Percentiles rank a stretch among this genome's conserved stretches.
Evolutionary conservation across 2,329 filamentous ascomycete species (phyloP).

Genomic region (Aspergillus alliaceus): DNA sequence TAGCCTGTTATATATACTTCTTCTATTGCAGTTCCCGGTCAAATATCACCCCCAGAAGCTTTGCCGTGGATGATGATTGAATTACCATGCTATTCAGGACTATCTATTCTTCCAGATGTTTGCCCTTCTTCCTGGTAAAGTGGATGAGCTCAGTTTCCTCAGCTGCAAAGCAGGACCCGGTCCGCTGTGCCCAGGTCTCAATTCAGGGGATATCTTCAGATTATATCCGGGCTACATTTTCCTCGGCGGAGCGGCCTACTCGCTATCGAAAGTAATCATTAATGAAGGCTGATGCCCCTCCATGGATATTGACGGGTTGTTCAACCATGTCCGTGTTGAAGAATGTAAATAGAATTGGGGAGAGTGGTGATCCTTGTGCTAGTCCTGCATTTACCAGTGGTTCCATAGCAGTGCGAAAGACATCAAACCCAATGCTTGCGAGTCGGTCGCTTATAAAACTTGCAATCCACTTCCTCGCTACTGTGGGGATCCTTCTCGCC

Average conservation of each 20-base stretch:
- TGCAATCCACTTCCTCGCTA: constrained; percentile 11
- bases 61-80: constrained; percentile 16
- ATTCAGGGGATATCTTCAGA: constrained; percentile 27
- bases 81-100: constrained; percentile 15
- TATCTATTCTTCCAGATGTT: constrained; percentile 14
- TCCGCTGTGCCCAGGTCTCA: constrained; percentile 23
- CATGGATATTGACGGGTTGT: constrained; percentile 14
- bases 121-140: constrained; percentile 21
- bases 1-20: constrained; percentile 20
- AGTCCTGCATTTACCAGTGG: constrained; percentile 13
- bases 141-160: constrained; percentile 33
- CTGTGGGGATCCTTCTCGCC: not conserved
- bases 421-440: constrained; percentile 18
- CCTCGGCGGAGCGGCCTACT: constrained; percentile 21
- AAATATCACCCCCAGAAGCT: constrained; percentile 27
- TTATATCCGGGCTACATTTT: constrained; percentile 22
- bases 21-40: constrained; percentile 23
- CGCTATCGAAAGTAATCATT: constrained; percentile 29
- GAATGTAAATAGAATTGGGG: constrained; percentile 36
- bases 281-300: constrained; percentile 31
- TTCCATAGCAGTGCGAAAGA: constrained; percentile 1
- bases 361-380: constrained; percentile 32
- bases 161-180: constrained; percentile 25
- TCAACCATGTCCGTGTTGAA: constrained; percentile 40
- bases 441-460: constrained; percentile 19